phyloP scores from a whole-genome alignment of 208 protist species.

The Phytomonas serpens region DNA sequence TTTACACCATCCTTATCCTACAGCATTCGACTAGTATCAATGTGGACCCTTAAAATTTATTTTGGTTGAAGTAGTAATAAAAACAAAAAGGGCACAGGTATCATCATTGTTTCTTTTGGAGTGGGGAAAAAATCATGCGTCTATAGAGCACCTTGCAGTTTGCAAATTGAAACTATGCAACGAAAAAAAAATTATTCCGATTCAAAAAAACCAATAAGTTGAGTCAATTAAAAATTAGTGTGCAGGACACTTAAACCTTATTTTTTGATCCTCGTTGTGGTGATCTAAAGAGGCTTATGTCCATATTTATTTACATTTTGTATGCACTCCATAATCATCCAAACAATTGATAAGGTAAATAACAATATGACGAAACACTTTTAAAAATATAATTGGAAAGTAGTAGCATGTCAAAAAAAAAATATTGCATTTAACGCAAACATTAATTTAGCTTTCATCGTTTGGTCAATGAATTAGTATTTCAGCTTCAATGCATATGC shows the following conservation, averaged over 20 bases:
- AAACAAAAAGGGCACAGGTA: neutral
- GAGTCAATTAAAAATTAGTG: neutral
- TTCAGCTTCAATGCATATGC: neutral
- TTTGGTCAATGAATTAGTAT: no score
- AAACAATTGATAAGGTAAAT: neutral
- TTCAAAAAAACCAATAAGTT: neutral
- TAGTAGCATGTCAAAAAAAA: neutral
- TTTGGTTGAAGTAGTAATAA: neutral
- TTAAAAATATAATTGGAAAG: neutral
- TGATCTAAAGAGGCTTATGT: neutral
- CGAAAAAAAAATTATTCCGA: neutral
- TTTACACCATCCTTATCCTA: neutral
- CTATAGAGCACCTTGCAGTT: neutral
- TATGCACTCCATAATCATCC: neutral
- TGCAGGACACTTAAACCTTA: neutral
- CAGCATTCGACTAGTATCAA: neutral
- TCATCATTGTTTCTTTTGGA: neutral
- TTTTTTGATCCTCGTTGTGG: neutral
- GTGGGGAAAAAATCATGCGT: neutral
- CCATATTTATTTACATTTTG: neutral
- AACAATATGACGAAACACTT: neutral
- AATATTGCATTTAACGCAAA: neutral
- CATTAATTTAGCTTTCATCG: neutral
- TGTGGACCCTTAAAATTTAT: neutral
- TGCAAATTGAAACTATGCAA: neutral